Percentiles rank a stretch among this genome's conserved stretches.
Evolutionary conservation across 2,329 filamentous ascomycete species (phyloP).

Genomic region (Clarireedia paspali): DNA sequence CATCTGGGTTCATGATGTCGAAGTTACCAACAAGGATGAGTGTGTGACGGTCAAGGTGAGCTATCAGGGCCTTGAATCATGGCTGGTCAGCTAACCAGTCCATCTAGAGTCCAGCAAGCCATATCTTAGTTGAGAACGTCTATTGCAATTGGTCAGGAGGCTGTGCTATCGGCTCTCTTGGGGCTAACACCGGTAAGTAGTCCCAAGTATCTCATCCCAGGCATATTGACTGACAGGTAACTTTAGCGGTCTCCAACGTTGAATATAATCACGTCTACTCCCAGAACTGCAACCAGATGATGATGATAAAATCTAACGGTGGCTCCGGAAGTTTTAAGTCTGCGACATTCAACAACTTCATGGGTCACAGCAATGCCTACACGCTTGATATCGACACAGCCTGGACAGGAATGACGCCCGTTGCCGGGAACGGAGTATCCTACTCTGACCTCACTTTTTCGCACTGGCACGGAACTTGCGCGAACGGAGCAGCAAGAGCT

Average conservation of each 20-base stretch:
- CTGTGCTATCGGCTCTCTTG: slow-evolving; percentile 49
- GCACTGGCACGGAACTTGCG: slow-evolving; percentile 49
- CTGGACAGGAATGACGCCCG: slow-evolving; percentile 39
- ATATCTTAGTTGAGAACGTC: slow-evolving; percentile 51
- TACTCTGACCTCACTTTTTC: slow-evolving; percentile 43
- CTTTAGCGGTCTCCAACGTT: slow-evolving; percentile 41
- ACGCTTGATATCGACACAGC: slow-evolving; percentile 47
- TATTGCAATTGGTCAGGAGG: slow-evolving; percentile 57
- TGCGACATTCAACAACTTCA: slow-evolving; percentile 47
- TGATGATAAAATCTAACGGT: slow-evolving; percentile 54
- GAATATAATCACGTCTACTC: slow-evolving; percentile 52
- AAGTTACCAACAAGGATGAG: slow-evolving; percentile 56
- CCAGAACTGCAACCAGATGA: slow-evolving; percentile 51
- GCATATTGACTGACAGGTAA: not conserved
- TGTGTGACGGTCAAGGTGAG: slow-evolving; percentile 47
- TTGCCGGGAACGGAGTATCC: slow-evolving; percentile 42
- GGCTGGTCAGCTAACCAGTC: not conserved
- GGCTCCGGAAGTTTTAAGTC: slow-evolving; percentile 45
- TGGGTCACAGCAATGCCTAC: slow-evolving; percentile 52
- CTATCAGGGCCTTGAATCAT: not conserved
- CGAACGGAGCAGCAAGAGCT: slow-evolving; percentile 34
- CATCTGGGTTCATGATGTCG: slow-evolving; percentile 51
- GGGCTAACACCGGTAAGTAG: slow-evolving; percentile 31
- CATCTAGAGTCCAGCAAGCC: slow-evolving; percentile 42
- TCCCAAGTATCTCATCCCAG: not conserved